Evolutionary conservation across 202 grass and related monocot genomes (phyloP), one percentile per base, ranked within the genome.

Genomic region (Dendrocalamus latiflorus): DNA sequence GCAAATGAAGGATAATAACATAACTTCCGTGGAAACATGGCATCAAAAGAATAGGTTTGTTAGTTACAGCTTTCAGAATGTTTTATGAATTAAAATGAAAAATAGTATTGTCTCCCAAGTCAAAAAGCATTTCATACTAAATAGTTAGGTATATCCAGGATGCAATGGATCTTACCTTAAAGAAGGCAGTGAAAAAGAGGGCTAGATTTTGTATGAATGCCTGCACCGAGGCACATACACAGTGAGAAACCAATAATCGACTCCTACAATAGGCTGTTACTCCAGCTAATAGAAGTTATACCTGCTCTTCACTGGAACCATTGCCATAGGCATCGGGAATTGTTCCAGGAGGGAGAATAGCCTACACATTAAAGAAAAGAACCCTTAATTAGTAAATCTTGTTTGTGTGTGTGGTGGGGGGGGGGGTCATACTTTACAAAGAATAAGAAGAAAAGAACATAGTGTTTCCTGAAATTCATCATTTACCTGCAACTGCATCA

Each of bases 201-300:
- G 96, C 96, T 20, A 99, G 89, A 81, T 99, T 99, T 92, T 99
- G 93, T 76, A 99, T 96, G 91, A 99, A 99, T 42, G 96, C 96
- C 91, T 97, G 80, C 55, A 84, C 22, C 49, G 36, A 26, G 6
- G 16, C 66, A 83, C 53, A 38, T 38, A 71, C 21, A 11, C 16
- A 14, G 22, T 28, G 26, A 28, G 26, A 28, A 28, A 28, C 26
- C 26, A 28, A 28, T 28, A 28, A 28, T 28, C 26, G 1, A 28
- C 26, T 28, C 26, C 26, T 28, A 28, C 1, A 28, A 28, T 28
- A 28, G 26, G 26, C 26, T 28, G 26, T 1, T 28, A 28, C 26
- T 1, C 26, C 26, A 28, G 26, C 26, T 28, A 28, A 28, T 28
- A 28, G 26, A 28, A 28, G 26, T n/a, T n/a, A n/a, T n/a, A n/a